Evolutionary conservation across 2,329 filamentous ascomycete species (phyloP).

Genomic region (Elsinoe ampelina): DNA sequence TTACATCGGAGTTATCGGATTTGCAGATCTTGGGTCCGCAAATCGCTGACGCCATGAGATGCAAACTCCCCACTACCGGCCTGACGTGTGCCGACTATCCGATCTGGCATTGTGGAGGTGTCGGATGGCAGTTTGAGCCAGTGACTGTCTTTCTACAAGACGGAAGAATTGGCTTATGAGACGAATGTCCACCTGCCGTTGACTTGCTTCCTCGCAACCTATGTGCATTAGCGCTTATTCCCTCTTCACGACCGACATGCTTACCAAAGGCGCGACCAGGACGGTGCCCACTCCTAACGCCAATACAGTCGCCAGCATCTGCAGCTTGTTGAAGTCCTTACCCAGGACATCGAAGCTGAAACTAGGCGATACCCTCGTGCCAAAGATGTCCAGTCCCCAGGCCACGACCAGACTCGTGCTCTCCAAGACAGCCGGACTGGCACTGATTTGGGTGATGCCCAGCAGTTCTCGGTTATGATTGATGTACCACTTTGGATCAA

Average conservation of each 20-base stretch:
- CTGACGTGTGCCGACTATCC: neutral
- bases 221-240: constrained; percentile 19
- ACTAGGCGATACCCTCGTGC: constrained; percentile 77
- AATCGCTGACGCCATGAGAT: neutral
- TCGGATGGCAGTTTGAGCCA: too few relatives aligned
- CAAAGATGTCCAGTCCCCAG: constrained; percentile 81
- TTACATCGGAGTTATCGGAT: neutral
- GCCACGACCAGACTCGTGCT: constrained; percentile 86
- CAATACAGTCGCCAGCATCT: constrained; percentile 72
- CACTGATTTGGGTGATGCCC: constrained; percentile 63
- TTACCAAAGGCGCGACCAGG: constrained; percentile 76
- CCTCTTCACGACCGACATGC: constrained; percentile 25
- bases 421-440: constrained; percentile 71
- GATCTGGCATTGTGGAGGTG: neutral
- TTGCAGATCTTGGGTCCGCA: neutral
- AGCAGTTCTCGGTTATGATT: constrained; percentile 76
- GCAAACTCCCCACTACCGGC: neutral
- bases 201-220: constrained; percentile 56
- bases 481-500: constrained; percentile 71
- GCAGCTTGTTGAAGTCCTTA: constrained; percentile 85
- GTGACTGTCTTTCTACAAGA: too few relatives aligned
- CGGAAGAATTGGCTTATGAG: constrained; percentile 5
- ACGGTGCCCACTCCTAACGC: constrained; percentile 69
- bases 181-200: constrained; percentile 52
- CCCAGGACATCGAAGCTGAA: constrained; percentile 85